Evolutionary conservation across 2,329 filamentous ascomycete species (phyloP).

Genomic region (Chrysosporium queenslandicum): DNA sequence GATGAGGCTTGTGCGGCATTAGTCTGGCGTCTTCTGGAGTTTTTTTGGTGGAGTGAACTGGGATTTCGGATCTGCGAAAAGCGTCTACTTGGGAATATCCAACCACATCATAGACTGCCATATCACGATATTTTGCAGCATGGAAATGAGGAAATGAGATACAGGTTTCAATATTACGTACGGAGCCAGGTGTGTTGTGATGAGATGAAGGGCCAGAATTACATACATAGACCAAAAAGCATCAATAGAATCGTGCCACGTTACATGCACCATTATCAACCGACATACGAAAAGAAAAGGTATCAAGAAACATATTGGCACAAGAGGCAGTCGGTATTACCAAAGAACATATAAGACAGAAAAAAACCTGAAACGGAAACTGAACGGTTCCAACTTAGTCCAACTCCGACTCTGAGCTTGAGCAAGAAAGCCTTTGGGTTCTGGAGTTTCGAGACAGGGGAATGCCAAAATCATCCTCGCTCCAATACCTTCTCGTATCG

Average conservation of each 20-base stretch:
- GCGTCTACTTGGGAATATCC: background rate
- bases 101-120: background rate
- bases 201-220: background rate
- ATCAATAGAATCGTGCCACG: constrained; percentile 2
- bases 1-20: constrained; percentile 6
- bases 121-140: background rate
- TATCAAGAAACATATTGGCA: background rate
- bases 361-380: background rate
- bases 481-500: constrained; percentile 39
- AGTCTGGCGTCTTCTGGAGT: constrained; percentile 9
- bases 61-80: background rate
- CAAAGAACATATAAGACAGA: background rate
- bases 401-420: constrained; percentile 15
- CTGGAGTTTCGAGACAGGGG: constrained; percentile 28
- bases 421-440: too few species aligned
- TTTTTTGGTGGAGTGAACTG: background rate
- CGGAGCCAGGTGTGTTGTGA: background rate
- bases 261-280: background rate
- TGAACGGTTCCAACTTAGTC: too few species aligned
- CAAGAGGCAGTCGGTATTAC: background rate
- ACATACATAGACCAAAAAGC: background rate
- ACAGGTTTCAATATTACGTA: background rate
- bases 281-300: background rate
- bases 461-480: constrained; percentile 50
- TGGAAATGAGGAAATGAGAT: background rate